Conservation (phyloP, 2,329 filamentous ascomycete species). For the Trichoderma sp. region DNA sequence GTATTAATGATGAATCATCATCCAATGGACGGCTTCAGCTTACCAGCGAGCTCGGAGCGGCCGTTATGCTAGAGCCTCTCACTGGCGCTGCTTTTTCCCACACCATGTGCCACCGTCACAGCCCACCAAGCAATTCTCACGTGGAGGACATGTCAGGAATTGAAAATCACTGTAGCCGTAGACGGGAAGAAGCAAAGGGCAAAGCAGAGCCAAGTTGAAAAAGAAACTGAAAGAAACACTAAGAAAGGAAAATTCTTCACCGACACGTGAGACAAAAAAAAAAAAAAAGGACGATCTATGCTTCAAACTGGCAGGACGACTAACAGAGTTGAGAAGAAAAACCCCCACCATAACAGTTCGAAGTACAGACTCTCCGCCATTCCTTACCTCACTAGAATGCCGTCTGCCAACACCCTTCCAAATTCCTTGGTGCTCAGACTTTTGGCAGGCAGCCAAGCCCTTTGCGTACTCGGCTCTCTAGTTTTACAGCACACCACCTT, state of each 20-base stretch:
- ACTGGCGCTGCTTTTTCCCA: background rate
- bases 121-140: background rate
- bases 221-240: background rate
- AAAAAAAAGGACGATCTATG: conserved; percentile 1
- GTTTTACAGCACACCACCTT: conserved; percentile 7
- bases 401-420: background rate
- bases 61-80: background rate
- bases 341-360: background rate
- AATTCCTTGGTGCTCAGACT: background rate
- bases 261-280: background rate
- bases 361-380: background rate
- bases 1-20: background rate
- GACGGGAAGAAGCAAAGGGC: background rate
- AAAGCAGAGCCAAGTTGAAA: background rate
- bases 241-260: background rate
- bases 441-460: background rate
- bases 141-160: background rate
- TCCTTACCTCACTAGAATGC: background rate
- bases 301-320: background rate
- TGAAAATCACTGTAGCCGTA: background rate
- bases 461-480: background rate
- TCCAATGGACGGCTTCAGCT: background rate
- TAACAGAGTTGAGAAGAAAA: background rate
- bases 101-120: background rate
- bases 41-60: background rate